A percentile compares a stretch with the other conserved stretches of the same genome.
These are phyloP conservation scores for Eucalyptus cloeziana DNA, from an alignment of 345 rosid species.

Conservation along the genomic window DNA sequence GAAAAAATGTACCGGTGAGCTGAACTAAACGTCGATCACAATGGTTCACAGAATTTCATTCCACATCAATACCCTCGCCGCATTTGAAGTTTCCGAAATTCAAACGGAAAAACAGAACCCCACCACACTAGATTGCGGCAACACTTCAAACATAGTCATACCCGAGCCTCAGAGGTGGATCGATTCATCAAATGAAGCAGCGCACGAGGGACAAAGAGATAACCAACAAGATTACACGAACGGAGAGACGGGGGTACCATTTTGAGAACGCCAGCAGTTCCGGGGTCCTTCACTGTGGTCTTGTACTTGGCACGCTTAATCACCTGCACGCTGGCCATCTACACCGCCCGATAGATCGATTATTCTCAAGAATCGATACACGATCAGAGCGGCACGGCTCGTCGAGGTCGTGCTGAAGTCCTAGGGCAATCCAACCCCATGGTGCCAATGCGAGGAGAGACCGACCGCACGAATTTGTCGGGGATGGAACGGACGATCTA, in stretches of 20 bases:
- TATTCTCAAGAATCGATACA: neutral
- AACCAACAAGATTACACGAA: neutral
- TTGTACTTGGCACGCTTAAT: slow-evolving; percentile 68
- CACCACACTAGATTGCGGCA: neutral
- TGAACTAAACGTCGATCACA: neutral
- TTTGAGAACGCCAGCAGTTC: slow-evolving; percentile 61
- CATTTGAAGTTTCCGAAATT: neutral
- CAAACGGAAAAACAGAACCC: neutral
- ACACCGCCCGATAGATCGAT: neutral
- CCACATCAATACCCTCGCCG: neutral
- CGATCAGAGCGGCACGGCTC: neutral
- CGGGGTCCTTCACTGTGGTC: slow-evolving; percentile 66
- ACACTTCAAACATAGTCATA: neutral
- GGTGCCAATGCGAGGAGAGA: neutral
- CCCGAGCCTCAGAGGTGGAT: neutral
- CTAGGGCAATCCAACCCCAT: neutral
- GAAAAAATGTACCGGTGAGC: neutral
- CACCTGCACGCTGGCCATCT: slow-evolving; percentile 45
- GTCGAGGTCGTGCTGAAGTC: neutral
- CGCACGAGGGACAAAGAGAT: neutral
- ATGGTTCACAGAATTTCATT: neutral
- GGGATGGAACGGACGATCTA: neutral
- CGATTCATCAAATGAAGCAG: neutral
- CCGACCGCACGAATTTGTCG: neutral
- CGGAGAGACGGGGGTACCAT: slow-evolving; percentile 18